Conservation (phyloP, 805 yeast species). For the Wickerhamomyces subpelliculosus region DNA sequence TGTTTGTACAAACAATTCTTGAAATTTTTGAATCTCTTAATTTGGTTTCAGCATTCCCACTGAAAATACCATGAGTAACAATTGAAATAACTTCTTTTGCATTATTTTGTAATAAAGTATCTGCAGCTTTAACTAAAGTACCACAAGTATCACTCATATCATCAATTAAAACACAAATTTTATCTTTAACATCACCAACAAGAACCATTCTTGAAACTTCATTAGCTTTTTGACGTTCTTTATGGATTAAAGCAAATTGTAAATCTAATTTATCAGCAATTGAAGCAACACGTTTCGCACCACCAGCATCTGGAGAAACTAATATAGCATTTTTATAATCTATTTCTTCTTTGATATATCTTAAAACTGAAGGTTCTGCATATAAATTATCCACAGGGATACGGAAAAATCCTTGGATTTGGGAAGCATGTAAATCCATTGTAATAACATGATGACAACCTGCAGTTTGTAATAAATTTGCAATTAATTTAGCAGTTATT, state of each 20-base stretch:
- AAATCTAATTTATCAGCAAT: slow-evolving; percentile 88
- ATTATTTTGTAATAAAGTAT: slow-evolving; percentile 69
- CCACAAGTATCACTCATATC: slow-evolving; percentile 99
- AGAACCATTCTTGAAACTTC: slow-evolving; percentile 93
- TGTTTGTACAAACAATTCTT: slow-evolving; percentile 83
- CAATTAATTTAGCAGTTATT: slow-evolving; percentile 89
- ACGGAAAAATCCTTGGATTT: slow-evolving; percentile 93
- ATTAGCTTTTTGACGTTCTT: slow-evolving; percentile 91
- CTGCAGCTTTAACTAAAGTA: slow-evolving; percentile 91
- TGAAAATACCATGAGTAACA: slow-evolving; percentile 92
- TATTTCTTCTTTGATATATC: slow-evolving; percentile 67
- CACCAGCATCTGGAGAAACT: slow-evolving; percentile 98
- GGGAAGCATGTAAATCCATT: slow-evolving; percentile 96
- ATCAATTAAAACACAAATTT: slow-evolving; percentile 81
- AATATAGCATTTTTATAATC: slow-evolving; percentile 57
- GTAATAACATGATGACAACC: slow-evolving; percentile 96
- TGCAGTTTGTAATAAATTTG: slow-evolving; percentile 84
- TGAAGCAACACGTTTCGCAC: slow-evolving; percentile 95
- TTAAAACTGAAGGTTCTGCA: slow-evolving; percentile 86
- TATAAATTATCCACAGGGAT: slow-evolving; percentile 94
- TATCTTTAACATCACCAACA: slow-evolving; percentile 87
- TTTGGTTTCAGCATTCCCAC: slow-evolving; percentile 74
- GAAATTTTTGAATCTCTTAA: slow-evolving; percentile 61
- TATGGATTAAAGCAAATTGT: slow-evolving; percentile 92
- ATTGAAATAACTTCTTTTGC: slow-evolving; percentile 87